Base-by-base conservation (phyloP, 2,329 filamentous ascomycete species). In the Penicillium brasilianum region DNA sequence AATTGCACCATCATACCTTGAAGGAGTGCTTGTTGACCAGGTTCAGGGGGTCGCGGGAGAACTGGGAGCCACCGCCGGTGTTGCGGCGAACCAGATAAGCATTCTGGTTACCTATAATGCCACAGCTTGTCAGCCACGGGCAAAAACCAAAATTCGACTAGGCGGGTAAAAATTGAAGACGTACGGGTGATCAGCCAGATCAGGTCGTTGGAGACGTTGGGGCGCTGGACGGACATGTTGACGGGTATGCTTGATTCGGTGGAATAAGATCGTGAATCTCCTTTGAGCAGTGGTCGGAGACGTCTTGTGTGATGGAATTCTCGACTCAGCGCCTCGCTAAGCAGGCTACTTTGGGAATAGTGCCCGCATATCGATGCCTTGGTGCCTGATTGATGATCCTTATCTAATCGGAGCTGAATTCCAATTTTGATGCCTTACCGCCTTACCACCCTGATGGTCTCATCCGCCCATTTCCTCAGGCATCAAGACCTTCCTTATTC, bases 41-140 rank as follows among this genome's bases (percentile, higher is more conserved):
- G 88, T 98, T 99, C 72, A 97, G 83, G 75, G 93, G 92, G 80
- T 98, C 94, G 74, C 91, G 90, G 73, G 94, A 98, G 87, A 99
- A 93, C 83, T 91, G 90, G 73, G 90, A 85, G 80, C 91, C 90
- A 77, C 91, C 93, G 76, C 85, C 85, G 74, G 83, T 82, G 78
- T 88, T 89, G 84, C 92, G 90, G 90, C 97, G 97, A 80, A 94
- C 91, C 79, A 97, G 89, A 87, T 85, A 97, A 79, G 92, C 83
- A 85, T 96, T 97, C 84, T 92, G 88, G 84, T 83, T 84, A 83
- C 93, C 93, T 97, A 77, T 70, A 63, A 54, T 64, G 56, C 53
- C 57, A 25, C 37, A 54, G 37, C 37, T 43, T 43, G 55, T 62
- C 55, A 65, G 66, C 58, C 58, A 59, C 60, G 55, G 22, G n/a